These are phyloP conservation scores for Arthrocladium fulminans DNA, from an alignment of 2,329 filamentous ascomycete genomes.

Conservation along the genomic window DNA sequence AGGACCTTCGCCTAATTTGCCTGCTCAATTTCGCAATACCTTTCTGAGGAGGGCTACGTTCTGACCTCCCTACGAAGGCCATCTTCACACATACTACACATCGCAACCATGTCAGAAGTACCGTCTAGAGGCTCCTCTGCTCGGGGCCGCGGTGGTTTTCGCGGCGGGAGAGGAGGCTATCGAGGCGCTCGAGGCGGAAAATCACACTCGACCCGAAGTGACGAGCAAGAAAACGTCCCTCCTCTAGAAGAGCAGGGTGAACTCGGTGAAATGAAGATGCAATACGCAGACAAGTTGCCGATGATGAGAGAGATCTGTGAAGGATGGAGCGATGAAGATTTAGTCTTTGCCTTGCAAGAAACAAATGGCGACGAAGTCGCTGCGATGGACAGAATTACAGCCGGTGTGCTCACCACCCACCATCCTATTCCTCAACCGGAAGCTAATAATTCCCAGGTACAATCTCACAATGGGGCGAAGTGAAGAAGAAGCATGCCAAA, in stretches of 20 bases:
- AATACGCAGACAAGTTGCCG: constrained; percentile 68
- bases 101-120: constrained; percentile 78
- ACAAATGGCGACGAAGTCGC: constrained; percentile 41
- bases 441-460: constrained; percentile 30
- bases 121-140: constrained; percentile 72
- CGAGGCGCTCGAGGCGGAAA: constrained; percentile 60
- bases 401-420: constrained; percentile 30
- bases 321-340: constrained; percentile 90
- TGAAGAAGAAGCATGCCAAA: constrained; percentile 46
- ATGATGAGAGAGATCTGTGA: constrained; percentile 89
- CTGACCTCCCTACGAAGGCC: background rate
- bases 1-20: constrained; percentile 21
- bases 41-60: background rate
- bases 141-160: constrained; percentile 32
- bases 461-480: constrained; percentile 45
- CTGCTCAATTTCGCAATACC: constrained; percentile 19
- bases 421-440: background rate
- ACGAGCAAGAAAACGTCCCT: constrained; percentile 55
- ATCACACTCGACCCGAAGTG: constrained; percentile 36
- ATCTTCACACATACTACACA: constrained; percentile 12
- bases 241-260: constrained; percentile 76
- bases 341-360: constrained; percentile 88
- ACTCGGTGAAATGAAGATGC: constrained; percentile 83
- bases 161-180: constrained; percentile 78
- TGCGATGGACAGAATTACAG: constrained; percentile 44